These are phyloP conservation scores for Candida rishiriensis DNA, from an alignment of 805 yeast species.

Conservation along the genomic window DNA sequence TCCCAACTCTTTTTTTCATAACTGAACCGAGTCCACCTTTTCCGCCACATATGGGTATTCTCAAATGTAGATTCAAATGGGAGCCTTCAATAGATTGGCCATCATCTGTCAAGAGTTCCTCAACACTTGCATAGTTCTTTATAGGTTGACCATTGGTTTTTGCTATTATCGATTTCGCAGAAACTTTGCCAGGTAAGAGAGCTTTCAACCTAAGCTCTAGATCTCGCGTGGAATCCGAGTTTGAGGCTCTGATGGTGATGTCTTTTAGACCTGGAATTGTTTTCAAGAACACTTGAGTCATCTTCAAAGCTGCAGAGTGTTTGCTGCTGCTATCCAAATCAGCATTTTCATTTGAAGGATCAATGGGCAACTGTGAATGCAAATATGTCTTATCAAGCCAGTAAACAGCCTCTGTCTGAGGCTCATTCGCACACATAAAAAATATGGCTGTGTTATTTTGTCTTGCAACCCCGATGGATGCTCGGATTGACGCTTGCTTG, in stretches of 20 bases:
- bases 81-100: neutral
- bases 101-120: neutral
- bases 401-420: neutral
- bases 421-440: too few relatives aligned
- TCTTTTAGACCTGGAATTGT: conserved; percentile 13
- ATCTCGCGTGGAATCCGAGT: neutral
- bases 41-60: conserved; percentile 41
- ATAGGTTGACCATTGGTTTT: conserved; percentile 10
- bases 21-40: conserved; percentile 48
- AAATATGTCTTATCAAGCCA: conserved; percentile 4
- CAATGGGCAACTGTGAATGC: neutral
- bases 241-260: conserved; percentile 1
- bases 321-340: too few relatives aligned
- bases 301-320: neutral
- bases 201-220: conserved; percentile 1
- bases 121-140: neutral
- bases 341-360: too few relatives aligned
- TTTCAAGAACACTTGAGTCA: conserved; percentile 14
- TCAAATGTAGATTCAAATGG: conserved; percentile 28
- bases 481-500: too few relatives aligned
- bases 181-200: conserved; percentile 9
- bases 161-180: conserved; percentile 11
- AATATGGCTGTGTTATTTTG: too few relatives aligned
- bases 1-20: conserved; percentile 37
- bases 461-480: too few relatives aligned